Base-by-base conservation (phyloP, 2,329 filamentous ascomycete genomes). In the Venturia aucupariae region DNA sequence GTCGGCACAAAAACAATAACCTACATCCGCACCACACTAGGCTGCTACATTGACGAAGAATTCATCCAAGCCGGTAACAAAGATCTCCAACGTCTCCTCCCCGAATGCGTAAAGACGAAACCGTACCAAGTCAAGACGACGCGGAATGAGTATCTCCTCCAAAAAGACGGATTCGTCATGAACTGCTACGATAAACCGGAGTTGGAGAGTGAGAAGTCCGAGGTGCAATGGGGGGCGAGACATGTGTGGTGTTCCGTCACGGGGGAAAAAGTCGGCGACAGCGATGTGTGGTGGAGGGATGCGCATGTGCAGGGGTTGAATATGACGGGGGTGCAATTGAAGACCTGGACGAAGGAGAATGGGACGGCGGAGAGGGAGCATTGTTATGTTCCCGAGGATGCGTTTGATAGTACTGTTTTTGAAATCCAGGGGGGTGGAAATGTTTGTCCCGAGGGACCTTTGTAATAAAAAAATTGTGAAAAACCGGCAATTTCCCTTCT, bases 301-400 rank as follows among this genome's bases (percentile, higher is more conserved):
- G 61, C 61, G 61, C 61, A 62, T 39, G 38, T 19, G 11, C 27
- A 8, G 15, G 51, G 15, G 0, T 27, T 35, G 51, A 35, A 57
- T 35, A n/a, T 57, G 27, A 32, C 51, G 51, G 51, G 51, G 17
- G 51, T 57, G 51, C 15, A 35, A 8, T 57, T 35, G 51, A 35
- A 32, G 13, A 35, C 3, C 7, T 57, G 51, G 51, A 57, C 30
- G 30, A 11, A 27, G 51, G 51, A 57, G 51, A 59, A 17, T 19
- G 7, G 10, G 35, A 42, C 4, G 10, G n/a, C 19, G 6, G 61
- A 62, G 24, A 44, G 30, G 38, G 41, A 17, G 61, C 61, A 54
- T 35, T 62, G 61, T 54, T 62, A 62, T 62, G 22, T 62, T 27
- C 61, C 61, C 19, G 61, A 24, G 24, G 61, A 62, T 27, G 61